A percentile compares a stretch with the other conserved stretches of the same genome.
phyloP scores from a whole-genome alignment of 202 grass and related monocot genomes.

The Hordeum pubiflorum region DNA sequence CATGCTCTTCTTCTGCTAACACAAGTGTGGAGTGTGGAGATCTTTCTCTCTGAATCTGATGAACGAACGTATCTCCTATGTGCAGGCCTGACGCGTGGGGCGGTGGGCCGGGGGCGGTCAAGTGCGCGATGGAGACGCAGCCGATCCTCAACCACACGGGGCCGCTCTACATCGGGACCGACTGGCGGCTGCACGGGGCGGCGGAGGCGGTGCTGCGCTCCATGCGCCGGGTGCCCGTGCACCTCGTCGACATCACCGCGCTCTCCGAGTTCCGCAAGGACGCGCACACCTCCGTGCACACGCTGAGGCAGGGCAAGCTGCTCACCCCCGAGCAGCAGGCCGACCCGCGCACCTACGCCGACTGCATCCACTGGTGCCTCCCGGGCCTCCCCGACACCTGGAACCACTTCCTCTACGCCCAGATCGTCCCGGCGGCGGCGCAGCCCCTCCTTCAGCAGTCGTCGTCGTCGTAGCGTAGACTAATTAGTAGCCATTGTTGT shows the following conservation, averaged over 20 bases:
- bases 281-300: slow-evolving; percentile 90
- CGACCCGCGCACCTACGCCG: slow-evolving; percentile 60
- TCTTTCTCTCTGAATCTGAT: not conserved
- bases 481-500: not conserved
- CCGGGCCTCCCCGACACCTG: slow-evolving; percentile 80
- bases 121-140: slow-evolving; percentile 85
- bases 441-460: not conserved
- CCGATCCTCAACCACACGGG: slow-evolving; percentile 49
- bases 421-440: slow-evolving; percentile 13
- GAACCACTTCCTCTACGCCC: slow-evolving; percentile 85
- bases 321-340: slow-evolving; percentile 42
- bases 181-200: slow-evolving; percentile 68
- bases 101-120: slow-evolving; percentile 39
- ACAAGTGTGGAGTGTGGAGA: too few species aligned
- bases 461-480: not conserved
- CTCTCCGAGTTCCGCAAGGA: slow-evolving; percentile 81
- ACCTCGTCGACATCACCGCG: slow-evolving; percentile 70
- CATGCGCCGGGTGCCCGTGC: slow-evolving; percentile 51
- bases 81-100: slow-evolving; percentile 57
- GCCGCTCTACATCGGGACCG: slow-evolving; percentile 67
- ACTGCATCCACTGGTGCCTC: slow-evolving; percentile 97
- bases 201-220: slow-evolving; percentile 40
- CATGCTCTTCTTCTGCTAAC: too few species aligned
- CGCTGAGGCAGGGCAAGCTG: slow-evolving; percentile 76
- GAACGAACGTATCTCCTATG: too few species aligned